Conservation (phyloP, 2,329 filamentous ascomycete genomes). For the Exophiala alcalophila region DNA sequence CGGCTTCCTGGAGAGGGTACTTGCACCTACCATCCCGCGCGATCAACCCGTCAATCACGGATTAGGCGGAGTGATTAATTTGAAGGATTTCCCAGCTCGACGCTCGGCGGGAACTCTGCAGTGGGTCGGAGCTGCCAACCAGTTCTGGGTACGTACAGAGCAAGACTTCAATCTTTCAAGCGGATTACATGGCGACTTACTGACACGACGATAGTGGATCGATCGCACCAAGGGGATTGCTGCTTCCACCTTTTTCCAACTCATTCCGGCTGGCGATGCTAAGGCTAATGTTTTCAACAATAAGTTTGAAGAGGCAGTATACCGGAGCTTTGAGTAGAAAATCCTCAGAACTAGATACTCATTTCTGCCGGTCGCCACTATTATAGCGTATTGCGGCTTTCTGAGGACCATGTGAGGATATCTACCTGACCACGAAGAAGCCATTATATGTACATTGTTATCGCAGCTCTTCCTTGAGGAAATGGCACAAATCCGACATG, state of each 20-base stretch:
- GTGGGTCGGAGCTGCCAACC: not conserved
- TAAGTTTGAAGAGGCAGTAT: not conserved
- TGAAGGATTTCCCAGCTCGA: not conserved
- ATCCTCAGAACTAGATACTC: too few relatives aligned
- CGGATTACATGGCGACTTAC: not conserved
- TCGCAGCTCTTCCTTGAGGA: too few relatives aligned
- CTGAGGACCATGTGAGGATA: too few relatives aligned
- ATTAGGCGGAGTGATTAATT: not conserved
- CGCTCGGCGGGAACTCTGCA: not conserved
- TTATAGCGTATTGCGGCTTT: too few relatives aligned
- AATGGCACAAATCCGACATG: too few relatives aligned
- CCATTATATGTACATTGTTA: too few relatives aligned
- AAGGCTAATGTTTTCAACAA: not conserved
- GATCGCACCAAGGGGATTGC: not conserved
- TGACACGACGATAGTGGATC: constrained; percentile 1
- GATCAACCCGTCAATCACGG: not conserved
- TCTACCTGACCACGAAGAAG: too few relatives aligned
- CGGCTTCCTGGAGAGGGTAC: not conserved
- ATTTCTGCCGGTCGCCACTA: too few relatives aligned
- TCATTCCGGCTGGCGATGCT: not conserved
- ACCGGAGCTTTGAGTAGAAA: too few relatives aligned
- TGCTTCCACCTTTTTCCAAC: not conserved
- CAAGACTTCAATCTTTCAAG: not conserved
- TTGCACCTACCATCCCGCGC: not conserved
- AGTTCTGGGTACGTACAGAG: not conserved